phyloP scores from a whole-genome alignment of 1,284 basidiomycete species.

The Chalciporus sp. region DNA sequence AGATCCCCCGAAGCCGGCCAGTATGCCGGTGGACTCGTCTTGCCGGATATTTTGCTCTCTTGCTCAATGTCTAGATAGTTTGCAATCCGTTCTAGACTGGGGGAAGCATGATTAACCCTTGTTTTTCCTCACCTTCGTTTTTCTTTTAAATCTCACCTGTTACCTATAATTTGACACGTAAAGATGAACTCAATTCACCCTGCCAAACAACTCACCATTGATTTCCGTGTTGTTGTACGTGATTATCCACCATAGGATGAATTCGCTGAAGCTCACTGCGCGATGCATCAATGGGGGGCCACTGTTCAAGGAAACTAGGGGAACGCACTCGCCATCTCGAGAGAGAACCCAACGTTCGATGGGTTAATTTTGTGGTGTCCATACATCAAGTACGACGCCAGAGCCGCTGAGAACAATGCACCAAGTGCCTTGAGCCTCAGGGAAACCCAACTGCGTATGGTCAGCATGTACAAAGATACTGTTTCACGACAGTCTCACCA shows the following conservation, averaged over 20 bases:
- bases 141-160: conserved; percentile 10
- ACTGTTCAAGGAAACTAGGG: too few relatives aligned
- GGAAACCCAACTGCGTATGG: conserved; percentile 47
- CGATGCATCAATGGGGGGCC: too few relatives aligned
- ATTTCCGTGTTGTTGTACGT: conserved; percentile 11
- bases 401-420: conserved; percentile 50
- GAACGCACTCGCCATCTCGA: conserved; percentile 41
- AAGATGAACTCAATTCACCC: neutral
- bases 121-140: neutral
- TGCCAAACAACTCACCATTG: conserved; percentile 4
- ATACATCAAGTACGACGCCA: conserved; percentile 51
- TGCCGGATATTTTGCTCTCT: conserved; percentile 54
- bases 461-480: too few relatives aligned
- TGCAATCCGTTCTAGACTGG: conserved; percentile 74
- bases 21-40: conserved; percentile 68
- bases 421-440: conserved; percentile 55
- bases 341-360: conserved; percentile 51
- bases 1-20: conserved; percentile 79
- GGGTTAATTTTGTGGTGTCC: conserved; percentile 37
- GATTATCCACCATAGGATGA: conserved; percentile 11
- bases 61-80: conserved; percentile 74
- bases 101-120: conserved; percentile 28
- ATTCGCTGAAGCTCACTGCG: conserved; percentile 6
- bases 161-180: conserved; percentile 3
- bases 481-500: neutral